phyloP scores from a whole-genome alignment of 306 rosid species.

The Begonia fuchsioides region DNA sequence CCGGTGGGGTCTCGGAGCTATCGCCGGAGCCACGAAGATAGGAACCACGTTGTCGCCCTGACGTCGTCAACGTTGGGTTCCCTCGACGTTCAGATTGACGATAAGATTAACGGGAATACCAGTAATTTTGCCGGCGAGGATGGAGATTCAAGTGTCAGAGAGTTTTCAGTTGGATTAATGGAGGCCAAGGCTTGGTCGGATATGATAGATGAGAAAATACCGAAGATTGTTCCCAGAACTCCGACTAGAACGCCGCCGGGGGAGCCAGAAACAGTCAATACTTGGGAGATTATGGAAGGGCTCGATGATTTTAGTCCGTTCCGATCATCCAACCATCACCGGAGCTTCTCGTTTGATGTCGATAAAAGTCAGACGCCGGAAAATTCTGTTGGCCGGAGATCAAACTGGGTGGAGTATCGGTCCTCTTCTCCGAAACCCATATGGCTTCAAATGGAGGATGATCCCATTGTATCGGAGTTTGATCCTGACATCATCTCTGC shows the following conservation, averaged over 20 bases:
- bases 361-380: slow-evolving; percentile 7
- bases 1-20: no score
- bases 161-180: slow-evolving; percentile 29
- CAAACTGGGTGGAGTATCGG: slow-evolving; percentile 12
- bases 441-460: slow-evolving; percentile 21
- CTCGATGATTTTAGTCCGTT: slow-evolving; percentile 70
- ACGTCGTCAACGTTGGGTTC: slow-evolving; percentile 68
- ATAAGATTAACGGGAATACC: not conserved
- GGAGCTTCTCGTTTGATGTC: slow-evolving; percentile 66
- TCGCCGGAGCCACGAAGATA: slow-evolving; percentile 34
- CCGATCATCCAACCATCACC: slow-evolving; percentile 39
- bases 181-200: slow-evolving; percentile 75
- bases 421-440: slow-evolving; percentile 20
- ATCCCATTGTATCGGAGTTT: slow-evolving; percentile 22
- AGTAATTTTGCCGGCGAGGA: not conserved
- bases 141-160: slow-evolving; percentile 1
- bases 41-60: slow-evolving; percentile 64
- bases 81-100: slow-evolving; percentile 11
- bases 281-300: slow-evolving; percentile 95
- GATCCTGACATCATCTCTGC: slow-evolving; percentile 36
- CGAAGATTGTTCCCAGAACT: slow-evolving; percentile 38
- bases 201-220: slow-evolving; percentile 53
- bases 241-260: slow-evolving; percentile 59
- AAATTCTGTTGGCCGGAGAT: slow-evolving; percentile 18
- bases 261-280: slow-evolving; percentile 67